These are phyloP conservation scores for Corrigiola litoralis DNA, from an alignment of 179 eudicot species.

Conservation along the genomic window DNA sequence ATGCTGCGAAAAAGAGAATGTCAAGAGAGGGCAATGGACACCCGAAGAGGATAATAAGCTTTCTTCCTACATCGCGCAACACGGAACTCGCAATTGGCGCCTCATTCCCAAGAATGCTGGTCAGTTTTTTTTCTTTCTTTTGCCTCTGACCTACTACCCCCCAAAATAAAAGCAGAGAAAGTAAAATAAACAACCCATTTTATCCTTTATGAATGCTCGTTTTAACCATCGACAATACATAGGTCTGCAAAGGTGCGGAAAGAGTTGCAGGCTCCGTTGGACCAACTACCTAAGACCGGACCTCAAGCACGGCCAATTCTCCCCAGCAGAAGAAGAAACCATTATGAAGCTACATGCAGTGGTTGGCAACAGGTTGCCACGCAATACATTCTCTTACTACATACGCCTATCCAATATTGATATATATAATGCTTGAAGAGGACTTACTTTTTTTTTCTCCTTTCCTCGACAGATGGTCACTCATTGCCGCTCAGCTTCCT, in stretches of 20 bases:
- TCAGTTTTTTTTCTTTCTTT: constrained; percentile 12
- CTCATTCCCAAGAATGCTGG: constrained; percentile 92
- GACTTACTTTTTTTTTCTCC: not conserved
- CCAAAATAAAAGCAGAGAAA: not conserved
- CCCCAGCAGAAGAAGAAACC: constrained; percentile 79
- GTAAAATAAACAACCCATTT: too few species aligned
- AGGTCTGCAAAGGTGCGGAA: constrained; percentile 93
- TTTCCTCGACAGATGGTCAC: constrained; percentile 74
- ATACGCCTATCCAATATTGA: not conserved
- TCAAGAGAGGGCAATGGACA: constrained; percentile 85
- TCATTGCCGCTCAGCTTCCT: constrained; percentile 88
- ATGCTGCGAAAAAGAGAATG: constrained; percentile 57
- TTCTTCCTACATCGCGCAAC: constrained; percentile 85
- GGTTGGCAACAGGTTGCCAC: constrained; percentile 77
- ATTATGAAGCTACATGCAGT: constrained; percentile 87
- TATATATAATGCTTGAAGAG: not conserved
- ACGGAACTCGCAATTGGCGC: constrained; percentile 93
- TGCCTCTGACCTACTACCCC: not conserved
- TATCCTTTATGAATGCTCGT: not conserved
- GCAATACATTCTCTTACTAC: not conserved
- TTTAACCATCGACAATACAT: not conserved
- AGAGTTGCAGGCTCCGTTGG: constrained; percentile 97
- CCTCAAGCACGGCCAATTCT: constrained; percentile 82
- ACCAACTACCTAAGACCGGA: constrained; percentile 94
- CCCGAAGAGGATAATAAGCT: constrained; percentile 96